Evolutionary conservation across 2,329 filamentous ascomycete species (phyloP).

Genomic region (Calonectria pauciramosa): DNA sequence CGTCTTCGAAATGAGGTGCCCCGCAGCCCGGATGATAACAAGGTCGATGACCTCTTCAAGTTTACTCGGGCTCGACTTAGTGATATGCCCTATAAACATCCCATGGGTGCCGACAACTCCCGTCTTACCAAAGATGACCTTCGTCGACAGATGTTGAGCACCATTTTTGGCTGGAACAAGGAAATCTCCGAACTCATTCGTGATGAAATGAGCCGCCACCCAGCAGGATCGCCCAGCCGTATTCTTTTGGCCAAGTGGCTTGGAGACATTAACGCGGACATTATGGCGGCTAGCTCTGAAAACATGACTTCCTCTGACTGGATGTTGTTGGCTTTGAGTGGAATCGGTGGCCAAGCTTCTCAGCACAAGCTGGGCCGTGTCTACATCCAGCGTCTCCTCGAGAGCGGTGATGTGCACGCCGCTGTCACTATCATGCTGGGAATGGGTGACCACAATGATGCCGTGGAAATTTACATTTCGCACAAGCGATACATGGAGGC

Average conservation of each 20-base stretch:
- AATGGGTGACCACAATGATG: constrained; percentile 92
- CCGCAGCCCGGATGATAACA: constrained; percentile 80
- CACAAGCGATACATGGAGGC: constrained; percentile 95
- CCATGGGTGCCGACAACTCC: constrained; percentile 68
- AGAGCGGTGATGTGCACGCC: constrained; percentile 91
- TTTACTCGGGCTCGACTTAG: constrained; percentile 84
- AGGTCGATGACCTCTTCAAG: constrained; percentile 85
- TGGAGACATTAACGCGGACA: constrained; percentile 84
- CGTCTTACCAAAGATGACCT: constrained; percentile 83
- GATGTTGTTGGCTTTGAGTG: constrained; percentile 94
- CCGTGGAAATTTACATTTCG: constrained; percentile 95
- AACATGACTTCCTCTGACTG: constrained; percentile 96
- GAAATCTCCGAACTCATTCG: constrained; percentile 85
- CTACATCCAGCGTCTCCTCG: constrained; percentile 90
- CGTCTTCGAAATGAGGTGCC: constrained; percentile 85
- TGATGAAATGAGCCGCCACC: constrained; percentile 85
- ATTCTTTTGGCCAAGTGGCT: constrained; percentile 95
- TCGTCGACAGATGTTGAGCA: constrained; percentile 89
- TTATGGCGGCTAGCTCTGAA: constrained; percentile 83
- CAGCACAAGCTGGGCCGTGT: constrained; percentile 92
- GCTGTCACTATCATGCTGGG: constrained; percentile 94
- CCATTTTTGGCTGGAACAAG: constrained; percentile 95
- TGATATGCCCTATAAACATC: constrained; percentile 85
- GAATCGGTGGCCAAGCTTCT: constrained; percentile 81
- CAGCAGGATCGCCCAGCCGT: constrained; percentile 79